Conservation (phyloP, 805 yeast genomes). For the Candida xyloterini region DNA sequence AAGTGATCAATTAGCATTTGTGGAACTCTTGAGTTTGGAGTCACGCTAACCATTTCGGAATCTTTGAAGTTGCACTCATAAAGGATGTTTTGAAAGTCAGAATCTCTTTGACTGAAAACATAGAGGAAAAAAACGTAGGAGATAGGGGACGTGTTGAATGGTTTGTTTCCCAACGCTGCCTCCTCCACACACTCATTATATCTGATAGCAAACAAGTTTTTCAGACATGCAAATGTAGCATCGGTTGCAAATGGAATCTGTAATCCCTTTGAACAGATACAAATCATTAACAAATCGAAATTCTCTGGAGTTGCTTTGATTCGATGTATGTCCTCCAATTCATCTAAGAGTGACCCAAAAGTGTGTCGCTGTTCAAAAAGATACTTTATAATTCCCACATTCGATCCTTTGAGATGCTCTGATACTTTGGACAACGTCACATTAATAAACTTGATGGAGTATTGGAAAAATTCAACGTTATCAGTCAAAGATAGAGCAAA, state of each 20-base stretch:
- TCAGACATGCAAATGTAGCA: conserved; percentile 45
- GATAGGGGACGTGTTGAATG: conserved; percentile 27
- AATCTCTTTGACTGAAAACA: conserved; percentile 35
- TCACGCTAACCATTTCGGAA: conserved; percentile 32
- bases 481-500: conserved; percentile 25
- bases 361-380: conserved; percentile 31
- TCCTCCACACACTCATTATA: conserved; percentile 31
- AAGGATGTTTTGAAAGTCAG: conserved; percentile 33
- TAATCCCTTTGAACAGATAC: conserved; percentile 53
- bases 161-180: conserved; percentile 7
- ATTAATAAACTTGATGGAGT: conserved; percentile 35
- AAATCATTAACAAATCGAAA: conserved; percentile 50
- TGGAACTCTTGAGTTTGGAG: conserved; percentile 39
- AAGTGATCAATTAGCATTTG: conserved; percentile 20
- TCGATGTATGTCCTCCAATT: conserved; percentile 42
- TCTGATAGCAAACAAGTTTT: conserved; percentile 41
- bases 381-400: conserved; percentile 30
- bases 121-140: conserved; percentile 32
- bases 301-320: conserved; percentile 41
- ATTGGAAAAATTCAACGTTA: conserved; percentile 29
- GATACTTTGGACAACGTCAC: conserved; percentile 34
- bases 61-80: conserved; percentile 34
- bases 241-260: conserved; percentile 54
- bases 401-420: conserved; percentile 29
- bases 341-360: conserved; percentile 41